phyloP scores from a whole-genome alignment of 1,139 yeast species.

The Suhomyces panamericanus region DNA sequence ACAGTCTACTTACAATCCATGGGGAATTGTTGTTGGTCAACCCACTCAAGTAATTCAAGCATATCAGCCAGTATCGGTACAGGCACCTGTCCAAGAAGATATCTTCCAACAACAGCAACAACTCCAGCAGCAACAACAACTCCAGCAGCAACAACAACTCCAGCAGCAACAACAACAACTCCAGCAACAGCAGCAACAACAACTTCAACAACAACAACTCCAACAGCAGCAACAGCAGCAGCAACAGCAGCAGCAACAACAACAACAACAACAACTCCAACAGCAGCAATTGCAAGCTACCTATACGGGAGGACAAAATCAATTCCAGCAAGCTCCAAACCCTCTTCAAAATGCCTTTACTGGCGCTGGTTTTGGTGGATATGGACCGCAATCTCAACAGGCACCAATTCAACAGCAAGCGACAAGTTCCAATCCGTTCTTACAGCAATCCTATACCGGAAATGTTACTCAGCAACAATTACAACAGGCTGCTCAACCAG shows the following conservation, averaged over 20 bases:
- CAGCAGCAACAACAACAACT: constrained; percentile 16
- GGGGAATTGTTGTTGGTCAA: constrained; percentile 29
- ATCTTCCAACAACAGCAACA: constrained; percentile 10
- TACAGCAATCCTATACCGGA: constrained; percentile 10
- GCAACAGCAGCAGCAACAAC: constrained; percentile 17
- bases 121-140: constrained; percentile 10
- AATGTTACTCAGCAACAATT: constrained; percentile 13
- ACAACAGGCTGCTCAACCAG: constrained; percentile 18
- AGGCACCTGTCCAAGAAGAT: constrained; percentile 8
- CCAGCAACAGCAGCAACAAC: constrained; percentile 18
- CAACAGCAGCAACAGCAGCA: constrained; percentile 17
- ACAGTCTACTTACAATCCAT: constrained; percentile 48
- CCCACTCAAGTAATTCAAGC: constrained; percentile 9
- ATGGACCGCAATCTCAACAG: constrained; percentile 31
- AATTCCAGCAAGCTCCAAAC: constrained; percentile 10
- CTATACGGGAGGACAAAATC: constrained; percentile 4
- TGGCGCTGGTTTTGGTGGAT: constrained; percentile 62
- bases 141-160: constrained; percentile 18
- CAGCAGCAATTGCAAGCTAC: constrained; percentile 24
- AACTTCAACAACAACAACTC: constrained; percentile 15
- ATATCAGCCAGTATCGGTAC: constrained; percentile 10
- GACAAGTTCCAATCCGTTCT: constrained; percentile 20
- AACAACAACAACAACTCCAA: constrained; percentile 11
- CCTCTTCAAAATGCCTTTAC: constrained; percentile 39
- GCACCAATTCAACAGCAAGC: constrained; percentile 16